A percentile compares a stretch with the other conserved stretches of the same genome.
Evolutionary conservation across 768 basidiomycete genomes (phyloP).

Genomic region (Gymnopilus junonius): DNA sequence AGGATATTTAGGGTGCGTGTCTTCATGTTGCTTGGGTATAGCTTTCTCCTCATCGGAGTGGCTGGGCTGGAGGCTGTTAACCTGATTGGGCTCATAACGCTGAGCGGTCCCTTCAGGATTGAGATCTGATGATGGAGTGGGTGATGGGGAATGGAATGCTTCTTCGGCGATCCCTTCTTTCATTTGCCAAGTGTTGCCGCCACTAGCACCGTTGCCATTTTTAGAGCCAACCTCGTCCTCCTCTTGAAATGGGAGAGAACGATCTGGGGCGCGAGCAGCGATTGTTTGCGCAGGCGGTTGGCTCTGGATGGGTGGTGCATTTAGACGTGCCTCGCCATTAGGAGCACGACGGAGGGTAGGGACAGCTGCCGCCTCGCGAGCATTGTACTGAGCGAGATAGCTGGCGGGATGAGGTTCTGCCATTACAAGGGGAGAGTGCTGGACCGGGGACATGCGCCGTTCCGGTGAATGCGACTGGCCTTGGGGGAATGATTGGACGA

Average conservation of each 20-base stretch:
- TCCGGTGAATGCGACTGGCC: constrained; percentile 56
- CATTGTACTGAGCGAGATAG: constrained; percentile 48
- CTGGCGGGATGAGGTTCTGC: constrained; percentile 47
- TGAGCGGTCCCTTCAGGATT: constrained; percentile 45
- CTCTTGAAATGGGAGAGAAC: constrained; percentile 78
- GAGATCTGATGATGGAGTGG: constrained; percentile 59
- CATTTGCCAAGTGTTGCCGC: constrained; percentile 34
- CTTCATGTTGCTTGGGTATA: constrained; percentile 19
- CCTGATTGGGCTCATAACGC: constrained; percentile 29
- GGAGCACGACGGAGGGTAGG: constrained; percentile 33
- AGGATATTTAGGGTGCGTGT: constrained; percentile 35
- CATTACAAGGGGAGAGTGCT: constrained; percentile 50
- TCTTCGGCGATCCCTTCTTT: constrained; percentile 37
- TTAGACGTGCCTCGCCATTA: constrained; percentile 31
- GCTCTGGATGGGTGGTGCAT: constrained; percentile 34
- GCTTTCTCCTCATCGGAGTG: constrained; percentile 46
- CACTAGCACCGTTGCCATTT: constrained; percentile 30
- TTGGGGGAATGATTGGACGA: constrained; percentile 31
- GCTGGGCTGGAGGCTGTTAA: constrained; percentile 38
- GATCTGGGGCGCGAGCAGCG: constrained; percentile 64
- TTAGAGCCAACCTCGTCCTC: constrained; percentile 60
- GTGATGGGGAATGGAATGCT: constrained; percentile 42
- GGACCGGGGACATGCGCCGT: too few species aligned
- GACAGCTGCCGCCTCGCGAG: constrained; percentile 42
- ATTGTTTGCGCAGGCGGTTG: constrained; percentile 58